Evolutionary conservation across 164 flowering plant genomes (phyloP).

Genomic region (Umbilicus rupestris): DNA sequence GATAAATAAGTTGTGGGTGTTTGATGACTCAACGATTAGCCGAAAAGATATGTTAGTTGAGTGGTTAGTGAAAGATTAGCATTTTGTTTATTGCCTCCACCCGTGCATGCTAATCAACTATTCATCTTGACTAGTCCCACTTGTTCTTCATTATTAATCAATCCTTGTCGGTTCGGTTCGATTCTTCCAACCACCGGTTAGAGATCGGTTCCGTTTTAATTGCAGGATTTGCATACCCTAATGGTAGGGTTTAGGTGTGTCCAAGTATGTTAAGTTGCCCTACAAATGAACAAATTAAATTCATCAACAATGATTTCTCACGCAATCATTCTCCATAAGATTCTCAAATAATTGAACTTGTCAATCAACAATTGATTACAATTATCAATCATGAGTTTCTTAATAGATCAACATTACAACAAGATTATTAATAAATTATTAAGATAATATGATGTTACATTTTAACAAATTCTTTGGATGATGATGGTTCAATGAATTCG

Average conservation of each 20-base stretch:
- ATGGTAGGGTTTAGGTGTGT: too few species aligned
- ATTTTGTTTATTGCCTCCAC: neutral
- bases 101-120: neutral
- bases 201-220: neutral
- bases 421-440: neutral
- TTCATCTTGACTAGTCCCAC: neutral
- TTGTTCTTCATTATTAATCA: neutral
- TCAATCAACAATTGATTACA: neutral
- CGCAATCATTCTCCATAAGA: too few species aligned
- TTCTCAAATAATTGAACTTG: too few species aligned
- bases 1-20: neutral
- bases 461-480: neutral
- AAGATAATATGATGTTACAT: constrained; percentile 5
- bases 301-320: too few species aligned
- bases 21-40: neutral
- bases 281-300: too few species aligned
- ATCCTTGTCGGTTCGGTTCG: neutral
- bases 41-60: constrained; percentile 6
- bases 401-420: constrained; percentile 4
- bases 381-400: neutral
- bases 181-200: neutral
- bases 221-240: neutral
- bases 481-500: neutral
- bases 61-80: neutral
- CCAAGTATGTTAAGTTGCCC: too few species aligned